Evolutionary conservation across 1,284 basidiomycete species (phyloP), one percentile per base, ranked within the genome.

Genomic region (Pseudozyma sp.): DNA sequence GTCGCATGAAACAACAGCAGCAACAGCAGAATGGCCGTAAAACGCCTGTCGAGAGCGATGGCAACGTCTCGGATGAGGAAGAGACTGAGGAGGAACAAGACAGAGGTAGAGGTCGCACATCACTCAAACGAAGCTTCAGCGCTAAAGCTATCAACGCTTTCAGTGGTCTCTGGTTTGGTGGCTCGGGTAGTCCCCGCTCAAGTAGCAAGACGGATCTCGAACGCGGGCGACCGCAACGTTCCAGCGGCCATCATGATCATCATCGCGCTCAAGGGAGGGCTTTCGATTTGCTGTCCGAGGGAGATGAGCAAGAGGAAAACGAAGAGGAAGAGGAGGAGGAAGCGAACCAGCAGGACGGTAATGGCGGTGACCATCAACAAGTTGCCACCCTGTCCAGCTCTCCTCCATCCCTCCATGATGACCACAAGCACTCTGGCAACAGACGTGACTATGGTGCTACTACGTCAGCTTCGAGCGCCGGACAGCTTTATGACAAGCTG

Each of bases 141-240:
- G 69, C 73, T 21, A 73, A 72, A 47, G 75, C 77, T 49, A 69
- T 72, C 54, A 59, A 60, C 43, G 73, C 70, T 11, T 76, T 79
- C 56, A 69, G 58, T 34, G 78, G 78, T 6, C 65, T 79, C 18
- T 80, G 78, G 78, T 77, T 78, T 44, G 70, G 69, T 36, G 49
- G 54, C 6, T 60, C 62, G 1, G 55, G 40, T 12, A 70, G 68
- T 38, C 68, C 68, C 9, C 60, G 52, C 36, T 47, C 68, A 13
- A 58, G 58, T 2, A 59, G 48, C 53, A 52, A 43, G 16, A 38
- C 61, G 3, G 71, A 75, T 40, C 55, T 75, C n/a, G 71, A 75
- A 47, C 55, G 59, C 3, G 67, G 63, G 36, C 48, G 59, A 5
- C 16, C 52, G 13, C 18, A 58, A 1, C 58, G 47, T 2, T 51